Conservation (phyloP, 768 basidiomycete genomes). For the Naganishia kalamii region DNA sequence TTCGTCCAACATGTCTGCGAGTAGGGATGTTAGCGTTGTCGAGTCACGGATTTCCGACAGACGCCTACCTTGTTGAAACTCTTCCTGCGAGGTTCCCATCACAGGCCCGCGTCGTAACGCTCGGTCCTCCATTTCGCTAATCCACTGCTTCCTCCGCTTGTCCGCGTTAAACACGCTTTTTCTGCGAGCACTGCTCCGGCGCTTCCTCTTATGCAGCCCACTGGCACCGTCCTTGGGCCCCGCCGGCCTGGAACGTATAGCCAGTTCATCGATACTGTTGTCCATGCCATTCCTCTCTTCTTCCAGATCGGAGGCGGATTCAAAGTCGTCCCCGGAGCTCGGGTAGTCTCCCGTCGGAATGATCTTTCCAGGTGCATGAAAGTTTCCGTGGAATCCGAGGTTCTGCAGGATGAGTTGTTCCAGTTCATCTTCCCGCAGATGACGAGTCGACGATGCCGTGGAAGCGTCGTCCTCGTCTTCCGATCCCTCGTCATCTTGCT, state of each 20-base stretch:
- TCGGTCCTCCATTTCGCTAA: slow-evolving; percentile 8
- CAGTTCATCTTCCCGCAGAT: slow-evolving; percentile 1
- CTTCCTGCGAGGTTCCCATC: neutral
- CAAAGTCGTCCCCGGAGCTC: neutral
- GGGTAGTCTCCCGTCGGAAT: neutral
- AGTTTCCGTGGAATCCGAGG: slow-evolving; percentile 5
- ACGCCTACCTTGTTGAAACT: neutral
- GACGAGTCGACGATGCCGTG: neutral
- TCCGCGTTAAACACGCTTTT: neutral
- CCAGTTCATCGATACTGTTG: neutral
- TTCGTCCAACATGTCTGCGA: neutral
- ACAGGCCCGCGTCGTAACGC: neutral
- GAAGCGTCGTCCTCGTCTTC: neutral
- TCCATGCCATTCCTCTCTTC: neutral
- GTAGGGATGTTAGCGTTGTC: neutral
- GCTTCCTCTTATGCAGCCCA: neutral
- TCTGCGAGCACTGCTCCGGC: neutral
- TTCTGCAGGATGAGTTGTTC: slow-evolving; percentile 1
- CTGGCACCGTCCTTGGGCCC: neutral
- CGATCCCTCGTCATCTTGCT: neutral
- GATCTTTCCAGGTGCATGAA: neutral
- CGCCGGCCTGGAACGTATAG: neutral
- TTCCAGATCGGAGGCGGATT: neutral
- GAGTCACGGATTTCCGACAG: neutral
- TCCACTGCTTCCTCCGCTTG: slow-evolving; percentile 11